Evolutionary conservation across 805 yeast species (phyloP).

Genomic region (Schizosaccharomyces octosporus): DNA sequence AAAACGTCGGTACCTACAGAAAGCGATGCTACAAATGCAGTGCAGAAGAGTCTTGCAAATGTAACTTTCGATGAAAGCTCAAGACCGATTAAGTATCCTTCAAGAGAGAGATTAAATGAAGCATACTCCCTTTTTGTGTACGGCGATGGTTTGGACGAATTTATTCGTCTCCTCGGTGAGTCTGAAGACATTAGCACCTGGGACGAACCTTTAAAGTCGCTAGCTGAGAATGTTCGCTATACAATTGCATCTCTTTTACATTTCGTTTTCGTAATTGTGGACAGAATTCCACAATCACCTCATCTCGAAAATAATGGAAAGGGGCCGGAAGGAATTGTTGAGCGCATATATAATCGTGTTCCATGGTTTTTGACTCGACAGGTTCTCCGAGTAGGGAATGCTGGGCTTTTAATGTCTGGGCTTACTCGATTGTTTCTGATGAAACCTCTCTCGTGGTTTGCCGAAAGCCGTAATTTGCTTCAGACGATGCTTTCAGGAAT

Average conservation of each 20-base stretch:
- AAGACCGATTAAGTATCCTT: neutral
- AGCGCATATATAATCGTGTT: neutral
- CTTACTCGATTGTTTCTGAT: neutral
- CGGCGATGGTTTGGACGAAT: neutral
- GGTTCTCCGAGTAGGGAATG: constrained; percentile 1
- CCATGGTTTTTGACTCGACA: constrained; percentile 2
- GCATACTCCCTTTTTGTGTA: neutral
- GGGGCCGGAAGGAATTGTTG: neutral
- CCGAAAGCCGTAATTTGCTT: neutral
- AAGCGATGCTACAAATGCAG: neutral
- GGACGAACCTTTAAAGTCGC: neutral
- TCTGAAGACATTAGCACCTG: neutral
- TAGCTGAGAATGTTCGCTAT: neutral
- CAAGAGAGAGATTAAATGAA: neutral
- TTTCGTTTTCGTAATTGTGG: neutral
- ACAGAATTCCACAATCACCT: neutral
- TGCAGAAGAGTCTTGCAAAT: neutral
- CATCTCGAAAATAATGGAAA: neutral
- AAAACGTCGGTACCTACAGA: neutral
- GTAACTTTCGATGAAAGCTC: neutral
- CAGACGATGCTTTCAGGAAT: neutral
- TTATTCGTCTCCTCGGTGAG: neutral
- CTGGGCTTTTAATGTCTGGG: neutral
- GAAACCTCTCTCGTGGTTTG: neutral
- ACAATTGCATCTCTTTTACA: neutral